Evolutionary conservation across 2,329 filamentous ascomycete species (phyloP), one percentile per base, ranked within the genome.

Genomic region (Neonectria neomacrospora): DNA sequence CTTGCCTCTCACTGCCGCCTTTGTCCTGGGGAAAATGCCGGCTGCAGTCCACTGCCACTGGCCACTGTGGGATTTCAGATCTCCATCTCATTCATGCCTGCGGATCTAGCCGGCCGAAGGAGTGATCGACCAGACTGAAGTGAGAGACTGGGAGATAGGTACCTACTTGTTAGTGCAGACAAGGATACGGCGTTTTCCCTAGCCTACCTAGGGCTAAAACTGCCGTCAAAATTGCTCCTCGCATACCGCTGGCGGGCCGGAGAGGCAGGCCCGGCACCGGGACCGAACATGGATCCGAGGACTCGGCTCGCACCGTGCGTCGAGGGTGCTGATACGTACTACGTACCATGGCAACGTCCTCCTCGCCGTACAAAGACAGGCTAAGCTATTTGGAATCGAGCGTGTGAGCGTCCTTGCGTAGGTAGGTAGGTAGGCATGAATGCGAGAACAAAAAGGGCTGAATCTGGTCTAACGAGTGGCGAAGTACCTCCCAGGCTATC

Each of bases 51-150:
- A 18, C 28, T 12, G 28, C 28, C 28, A 30, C 28, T 10, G 28
- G 7, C 57, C 47, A 30, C 42, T 37, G 53, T 53, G 48, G 61
- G 48, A 60, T 63, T 47, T 63, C 58, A 54, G 61, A 65, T 71
- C 58, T 59, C 58, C 5, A 37, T 37, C 32, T 16, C 34, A 66
- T 52, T 16, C 14, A 66, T 52, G 52, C 54, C 57, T 41, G 44
- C 65, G 63, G 68, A 72, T 71, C 69, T 71, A 72, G 65, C 70
- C 68, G 68, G 50, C 34, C 59, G 59, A 54, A 58, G 64, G 57
- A 59, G 63, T 70, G 67, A 72, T 70, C 59, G 63, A 45, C 53
- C 58, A 65, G 58, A 63, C 53, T 71, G 64, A 65, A 50, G 28
- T 55, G 64, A 56, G 54, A 58, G 59, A 55, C 47, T 50, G 57